Conservation (phyloP, 257 asterid genomes). For the Ehretia macrophylla region DNA sequence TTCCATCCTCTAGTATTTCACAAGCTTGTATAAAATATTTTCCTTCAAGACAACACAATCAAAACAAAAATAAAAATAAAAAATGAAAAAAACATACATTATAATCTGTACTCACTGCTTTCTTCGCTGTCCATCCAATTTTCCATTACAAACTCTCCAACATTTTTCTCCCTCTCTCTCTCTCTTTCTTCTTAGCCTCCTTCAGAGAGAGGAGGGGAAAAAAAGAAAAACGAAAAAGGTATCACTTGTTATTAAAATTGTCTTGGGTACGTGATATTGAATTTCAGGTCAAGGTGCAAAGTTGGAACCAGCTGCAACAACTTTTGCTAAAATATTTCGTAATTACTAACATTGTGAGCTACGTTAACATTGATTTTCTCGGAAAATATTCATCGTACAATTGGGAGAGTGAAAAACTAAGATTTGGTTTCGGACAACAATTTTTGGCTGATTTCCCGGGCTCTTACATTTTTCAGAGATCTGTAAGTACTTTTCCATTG, state of each 20-base stretch:
- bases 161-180: slow-evolving; percentile 15
- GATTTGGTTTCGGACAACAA: not conserved
- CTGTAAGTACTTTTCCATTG: not conserved
- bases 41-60: not conserved
- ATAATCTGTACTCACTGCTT: slow-evolving; percentile 15
- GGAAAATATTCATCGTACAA: not conserved
- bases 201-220: slow-evolving; percentile 22
- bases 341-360: too few species aligned
- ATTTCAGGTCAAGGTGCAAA: too few species aligned
- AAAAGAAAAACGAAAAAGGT: too few species aligned
- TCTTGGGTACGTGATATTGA: too few species aligned
- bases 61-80: too few species aligned
- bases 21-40: not conserved
- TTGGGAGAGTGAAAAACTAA: too few species aligned
- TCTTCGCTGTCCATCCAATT: slow-evolving; percentile 41
- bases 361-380: not conserved
- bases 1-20: not conserved
- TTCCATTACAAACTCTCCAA: not conserved
- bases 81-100: not conserved
- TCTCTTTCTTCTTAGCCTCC: slow-evolving; percentile 15
- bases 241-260: too few species aligned
- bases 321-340: too few species aligned
- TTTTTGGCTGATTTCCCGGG: too few species aligned
- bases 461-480: too few species aligned
- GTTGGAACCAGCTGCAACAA: too few species aligned